Base-by-base conservation (phyloP, 116 monocot genomes). In the Phalaenopsis hybrid region DNA sequence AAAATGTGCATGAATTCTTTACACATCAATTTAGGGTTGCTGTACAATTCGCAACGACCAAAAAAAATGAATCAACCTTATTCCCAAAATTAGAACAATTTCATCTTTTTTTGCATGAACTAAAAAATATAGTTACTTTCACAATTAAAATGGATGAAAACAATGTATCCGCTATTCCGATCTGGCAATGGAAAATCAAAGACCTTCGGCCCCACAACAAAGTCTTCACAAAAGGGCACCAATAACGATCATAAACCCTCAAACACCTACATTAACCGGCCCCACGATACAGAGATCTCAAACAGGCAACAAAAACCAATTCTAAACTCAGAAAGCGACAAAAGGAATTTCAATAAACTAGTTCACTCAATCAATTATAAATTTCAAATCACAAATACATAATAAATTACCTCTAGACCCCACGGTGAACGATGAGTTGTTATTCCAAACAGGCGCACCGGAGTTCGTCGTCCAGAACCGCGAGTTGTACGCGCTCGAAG, bases 391-490 rank as follows among this genome's bases (percentile, higher is more conserved):
- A 72, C 41, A 5, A 72, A 2, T 46, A 44, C 10, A 8, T 8
- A 61, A 15, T 65, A 77, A 20, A 65, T 79, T 83, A 90, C 94
- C 96, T 84, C 96, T 85, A 51, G 91, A 57, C 21, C 96, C 96
- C 33, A 94, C 92, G 34, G 94, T 96, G 69, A 94, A 90, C 15
- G 96, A 96, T 34, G 82, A 67, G 83, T 96, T 92, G 86, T 96
- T 96, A 89, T 96, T 96, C 92, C 92, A 96, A 46, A 96, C 94
- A 23, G 96, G 96, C 7, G 94, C 92, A 10, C 96, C 96, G 10
- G 96, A 92, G 83, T 96, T 96, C 61, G 96, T 94, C 63, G 89
- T 92, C 90, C 90, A 96, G 80, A 86, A 92, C 4, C 81, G 88
- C 9, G 94, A 82, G 86, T 86, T 94, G 87, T 80, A 87, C 75